Evolutionary conservation across 495 filamentous ascomycete species (phyloP), one percentile per base, ranked within the genome.

Genomic region (Usnea hakonensis): DNA sequence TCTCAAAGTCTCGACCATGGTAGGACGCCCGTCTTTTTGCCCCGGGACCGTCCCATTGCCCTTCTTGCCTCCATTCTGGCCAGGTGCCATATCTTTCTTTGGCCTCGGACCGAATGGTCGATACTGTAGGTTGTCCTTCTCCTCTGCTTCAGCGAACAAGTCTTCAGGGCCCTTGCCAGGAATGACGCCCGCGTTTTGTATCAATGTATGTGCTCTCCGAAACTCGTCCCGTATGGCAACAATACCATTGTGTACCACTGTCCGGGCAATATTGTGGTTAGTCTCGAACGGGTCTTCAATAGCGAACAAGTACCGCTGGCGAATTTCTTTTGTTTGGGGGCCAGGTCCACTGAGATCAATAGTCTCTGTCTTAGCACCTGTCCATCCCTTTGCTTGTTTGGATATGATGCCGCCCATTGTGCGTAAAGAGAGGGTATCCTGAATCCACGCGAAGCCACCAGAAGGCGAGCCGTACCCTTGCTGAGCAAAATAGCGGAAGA

Each of bases 231-330:
- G 77, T 55, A 94, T 93, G 5, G 85, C 78, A 0, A 85, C 82
- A 46, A 94, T 87, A 13, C 89, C 89, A 48, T 81, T 79, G 64
- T 87, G 83, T 33, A 85, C 90, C 1, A 93, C 90, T 0, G 90
- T 94, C 36, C 89, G 76, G 11, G 86, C 90, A 50, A 95, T 85
- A 67, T 95, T 94, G 72, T 94, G 90, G 52, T 86, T 83, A 5
- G 81, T 77, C 76, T 94, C 90, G 69, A 95, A 94, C 0, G 90
- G 90, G 69, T 95, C 90, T 69, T 95, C 90, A 62, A 95, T 90
- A 40, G 89, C 87, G 65, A 94, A 86, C 19, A 95, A 81, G 70
- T 88, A 94, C n/a, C 89, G 83, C 65, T 90, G 80, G 13, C 87
- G 80, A 19, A 91, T 76, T 67, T 88, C 86, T 64, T 85, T 86